phyloP scores from a whole-genome alignment of 2,329 filamentous ascomycete genomes.

The Setomelanomma holmii region DNA sequence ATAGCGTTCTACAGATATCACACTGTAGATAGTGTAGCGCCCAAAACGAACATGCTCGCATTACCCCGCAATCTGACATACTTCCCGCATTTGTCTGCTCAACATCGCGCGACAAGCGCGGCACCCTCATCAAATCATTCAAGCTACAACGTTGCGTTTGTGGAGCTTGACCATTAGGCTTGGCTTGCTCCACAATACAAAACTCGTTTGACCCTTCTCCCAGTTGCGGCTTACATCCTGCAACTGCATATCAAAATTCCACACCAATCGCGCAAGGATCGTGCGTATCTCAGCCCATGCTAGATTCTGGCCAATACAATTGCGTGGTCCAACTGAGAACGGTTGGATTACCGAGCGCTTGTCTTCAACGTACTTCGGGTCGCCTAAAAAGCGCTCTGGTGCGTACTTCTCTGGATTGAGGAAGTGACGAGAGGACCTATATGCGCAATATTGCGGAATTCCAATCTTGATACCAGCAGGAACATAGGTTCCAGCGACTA shows the following conservation, averaged over 20 bases:
- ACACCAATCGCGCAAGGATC: constrained; percentile 43
- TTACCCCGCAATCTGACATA: background rate
- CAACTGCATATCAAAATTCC: constrained; percentile 45
- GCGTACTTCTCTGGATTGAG: constrained; percentile 14
- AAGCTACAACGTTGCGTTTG: background rate
- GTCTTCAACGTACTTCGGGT: constrained; percentile 32
- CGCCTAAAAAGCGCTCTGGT: constrained; percentile 23
- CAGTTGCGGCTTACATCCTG: constrained; percentile 18
- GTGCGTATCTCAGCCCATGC: constrained; percentile 44
- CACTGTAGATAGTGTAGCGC: background rate
- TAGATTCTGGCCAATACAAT: constrained; percentile 29
- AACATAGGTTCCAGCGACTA: constrained; percentile 17
- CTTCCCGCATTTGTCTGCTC: background rate
- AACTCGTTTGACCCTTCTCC: constrained; percentile 39
- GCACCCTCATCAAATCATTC: background rate
- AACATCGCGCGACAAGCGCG: background rate
- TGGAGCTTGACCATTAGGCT: constrained; percentile 27
- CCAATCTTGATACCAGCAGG: constrained; percentile 16
- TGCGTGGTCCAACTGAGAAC: constrained; percentile 25
- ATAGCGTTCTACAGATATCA: background rate
- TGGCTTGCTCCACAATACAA: constrained; percentile 37
- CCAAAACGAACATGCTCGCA: background rate
- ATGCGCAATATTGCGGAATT: constrained; percentile 17
- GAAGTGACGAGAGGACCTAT: constrained; percentile 14
- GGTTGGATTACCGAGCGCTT: constrained; percentile 34